Percentiles rank a stretch among this genome's conserved stretches.
Evolutionary conservation across 75 land plant genomes (phyloP).

Genomic region (Cupressus sempervirens): DNA sequence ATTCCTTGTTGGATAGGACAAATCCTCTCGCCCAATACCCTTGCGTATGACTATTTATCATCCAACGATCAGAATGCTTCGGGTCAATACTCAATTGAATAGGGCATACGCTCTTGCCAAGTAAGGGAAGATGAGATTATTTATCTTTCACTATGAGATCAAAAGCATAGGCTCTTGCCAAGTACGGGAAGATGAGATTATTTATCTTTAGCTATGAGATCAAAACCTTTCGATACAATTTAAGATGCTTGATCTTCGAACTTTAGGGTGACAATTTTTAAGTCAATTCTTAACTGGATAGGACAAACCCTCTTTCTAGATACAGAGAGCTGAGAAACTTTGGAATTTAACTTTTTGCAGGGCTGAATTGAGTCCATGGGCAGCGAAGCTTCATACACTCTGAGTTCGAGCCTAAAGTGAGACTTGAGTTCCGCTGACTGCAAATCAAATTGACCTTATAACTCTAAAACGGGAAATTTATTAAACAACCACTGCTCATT

Average conservation of each 20-base stretch:
- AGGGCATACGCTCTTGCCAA: background rate
- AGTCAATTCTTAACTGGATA: background rate
- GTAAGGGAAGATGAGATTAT: no score
- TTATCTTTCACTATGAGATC: no score
- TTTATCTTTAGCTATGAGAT: background rate
- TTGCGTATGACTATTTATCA: background rate
- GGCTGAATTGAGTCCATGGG: background rate
- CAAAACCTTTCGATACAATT: background rate
- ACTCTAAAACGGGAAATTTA: background rate
- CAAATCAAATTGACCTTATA: background rate
- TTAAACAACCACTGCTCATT: background rate
- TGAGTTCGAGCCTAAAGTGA: background rate
- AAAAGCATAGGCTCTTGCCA: no score
- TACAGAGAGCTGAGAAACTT: background rate
- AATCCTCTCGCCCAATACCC: no score
- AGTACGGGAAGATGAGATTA: background rate
- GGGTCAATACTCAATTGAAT: background rate
- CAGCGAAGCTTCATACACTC: background rate
- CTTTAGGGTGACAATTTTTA: no score
- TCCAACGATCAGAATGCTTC: background rate
- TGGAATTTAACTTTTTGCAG: background rate
- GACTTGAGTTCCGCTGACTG: background rate
- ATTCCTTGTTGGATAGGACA: background rate
- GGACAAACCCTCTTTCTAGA: background rate
- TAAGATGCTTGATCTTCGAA: background rate